Evolutionary conservation across 192 early-diverging fungal species (phyloP), one percentile per base, ranked within the genome.

Genomic region (Polychytrium aggregatum): DNA sequence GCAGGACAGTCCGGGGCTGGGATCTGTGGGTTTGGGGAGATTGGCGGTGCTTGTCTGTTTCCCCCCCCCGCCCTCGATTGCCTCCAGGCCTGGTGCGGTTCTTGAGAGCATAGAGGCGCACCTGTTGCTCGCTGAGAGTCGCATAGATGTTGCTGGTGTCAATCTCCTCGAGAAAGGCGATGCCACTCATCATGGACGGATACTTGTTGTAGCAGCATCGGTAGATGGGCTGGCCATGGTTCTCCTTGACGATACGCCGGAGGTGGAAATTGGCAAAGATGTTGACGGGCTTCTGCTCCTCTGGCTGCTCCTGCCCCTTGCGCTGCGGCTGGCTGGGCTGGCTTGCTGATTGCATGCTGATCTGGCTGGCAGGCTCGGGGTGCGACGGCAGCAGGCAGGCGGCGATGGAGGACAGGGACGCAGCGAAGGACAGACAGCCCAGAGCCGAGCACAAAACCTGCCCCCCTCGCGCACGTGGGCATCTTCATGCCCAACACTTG

Each of bases 161-260:
- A 20, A 21, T 45, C 29, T 43, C 26, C 16, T 55, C 42, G n/a
- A 16, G 9, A 16, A 37, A 9, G n/a, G 35, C 9, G n/a, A 11
- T 37, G 9, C 35, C 35, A 16, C n/a, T 16, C 35, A 37, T 37
- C 17, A 29, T 44, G 18, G 21, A 29, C 28, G 48, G 41, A 39
- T 17, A 2, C 38, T 25, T 26, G 37, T 82, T 83, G 36, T 91
- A 84, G 0, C 76, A 63, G 7, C 91, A 56, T 44, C 87, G 82
- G 20, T 82, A 70, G 42, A 94, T 77, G 8, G 81, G 74, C 28
- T 62, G 55, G 40, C 75, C 82, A 53, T 94, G 90, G 60, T 94
- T 94, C 61, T 94, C 90, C 46, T 87, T 86, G 30, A 91, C 77
- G 46, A 94, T 87, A 35, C 90, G 74, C 9, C 86, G 79, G 31